Conservation (phyloP, 768 basidiomycete genomes). For the Cyclocybe cylindracea region DNA sequence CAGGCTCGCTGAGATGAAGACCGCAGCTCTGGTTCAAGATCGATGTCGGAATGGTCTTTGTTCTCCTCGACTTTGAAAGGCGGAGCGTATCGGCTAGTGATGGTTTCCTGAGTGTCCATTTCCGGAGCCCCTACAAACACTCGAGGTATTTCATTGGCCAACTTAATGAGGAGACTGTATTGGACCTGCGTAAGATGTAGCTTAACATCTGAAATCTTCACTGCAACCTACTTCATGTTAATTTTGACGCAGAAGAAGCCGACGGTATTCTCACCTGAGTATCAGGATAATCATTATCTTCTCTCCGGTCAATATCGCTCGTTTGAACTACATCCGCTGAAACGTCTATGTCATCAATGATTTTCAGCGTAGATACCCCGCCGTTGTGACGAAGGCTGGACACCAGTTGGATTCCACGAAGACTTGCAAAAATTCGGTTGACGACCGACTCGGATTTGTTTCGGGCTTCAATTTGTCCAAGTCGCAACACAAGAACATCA, state of each 20-base stretch:
- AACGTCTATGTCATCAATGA: conserved; percentile 90
- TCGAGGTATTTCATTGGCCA: conserved; percentile 69
- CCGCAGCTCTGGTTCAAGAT: conserved; percentile 65
- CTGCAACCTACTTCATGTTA: conserved; percentile 48
- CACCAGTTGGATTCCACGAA: conserved; percentile 81
- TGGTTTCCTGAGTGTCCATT: conserved; percentile 25
- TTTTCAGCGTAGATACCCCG: conserved; percentile 63
- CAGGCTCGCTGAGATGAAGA: conserved; percentile 39
- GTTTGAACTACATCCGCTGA: conserved; percentile 67
- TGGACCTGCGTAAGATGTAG: conserved; percentile 83
- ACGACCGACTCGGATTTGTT: conserved; percentile 66
- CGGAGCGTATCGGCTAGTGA: conserved; percentile 9
- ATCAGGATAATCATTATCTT: conserved; percentile 61
- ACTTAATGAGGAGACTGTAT: conserved; percentile 67
- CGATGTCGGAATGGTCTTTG: conserved; percentile 20
- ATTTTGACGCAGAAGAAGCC: background rate
- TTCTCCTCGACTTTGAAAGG: conserved; percentile 7
- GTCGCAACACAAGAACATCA: conserved; percentile 76
- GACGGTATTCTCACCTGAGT: conserved; percentile 57
- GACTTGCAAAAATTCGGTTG: conserved; percentile 70
- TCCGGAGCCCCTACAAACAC: conserved; percentile 56
- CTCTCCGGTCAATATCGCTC: conserved; percentile 50
- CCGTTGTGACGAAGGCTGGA: conserved; percentile 61
- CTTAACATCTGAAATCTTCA: conserved; percentile 83
- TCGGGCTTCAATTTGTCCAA: conserved; percentile 85